A percentile compares a stretch with the other conserved stretches of the same genome.
Evolutionary conservation across 257 asterid genomes (phyloP).

Genomic region (Solanum pimpinellifolium): DNA sequence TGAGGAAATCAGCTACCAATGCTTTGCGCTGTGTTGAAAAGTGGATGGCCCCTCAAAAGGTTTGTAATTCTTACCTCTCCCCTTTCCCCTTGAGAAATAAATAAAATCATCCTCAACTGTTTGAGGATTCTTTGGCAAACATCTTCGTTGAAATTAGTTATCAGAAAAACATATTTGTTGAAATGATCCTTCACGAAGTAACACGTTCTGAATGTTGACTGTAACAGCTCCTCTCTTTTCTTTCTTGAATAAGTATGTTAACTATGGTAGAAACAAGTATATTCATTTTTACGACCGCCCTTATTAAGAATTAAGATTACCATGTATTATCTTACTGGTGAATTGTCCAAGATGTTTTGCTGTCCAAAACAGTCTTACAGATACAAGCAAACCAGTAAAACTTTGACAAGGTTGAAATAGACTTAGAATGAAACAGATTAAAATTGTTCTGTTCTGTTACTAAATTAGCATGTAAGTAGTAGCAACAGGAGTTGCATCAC

Average conservation of each 20-base stretch:
- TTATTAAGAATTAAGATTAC: background rate
- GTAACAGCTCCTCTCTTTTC: background rate
- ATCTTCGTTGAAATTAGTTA: background rate
- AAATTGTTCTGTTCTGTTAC: background rate
- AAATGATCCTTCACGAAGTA: background rate
- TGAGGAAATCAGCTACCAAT: constrained; percentile 51
- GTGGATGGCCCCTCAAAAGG: constrained; percentile 92
- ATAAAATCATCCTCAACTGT: background rate
- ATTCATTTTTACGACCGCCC: background rate
- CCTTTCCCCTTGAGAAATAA: background rate
- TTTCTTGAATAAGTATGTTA: background rate
- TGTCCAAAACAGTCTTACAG: background rate
- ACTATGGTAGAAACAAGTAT: background rate
- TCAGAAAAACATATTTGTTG: background rate
- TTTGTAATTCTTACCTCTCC: background rate
- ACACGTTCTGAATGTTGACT: background rate
- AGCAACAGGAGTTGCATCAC: background rate
- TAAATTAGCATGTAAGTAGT: background rate
- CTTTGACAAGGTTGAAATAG: background rate
- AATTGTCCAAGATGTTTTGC: background rate
- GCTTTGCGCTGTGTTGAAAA: constrained; percentile 36
- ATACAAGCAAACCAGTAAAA: background rate
- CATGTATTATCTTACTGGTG: background rate
- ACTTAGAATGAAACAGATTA: background rate
- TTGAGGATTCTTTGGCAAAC: background rate